phyloP scores from a whole-genome alignment of 495 filamentous ascomycete genomes.

The Aspergillus nidulans region DNA sequence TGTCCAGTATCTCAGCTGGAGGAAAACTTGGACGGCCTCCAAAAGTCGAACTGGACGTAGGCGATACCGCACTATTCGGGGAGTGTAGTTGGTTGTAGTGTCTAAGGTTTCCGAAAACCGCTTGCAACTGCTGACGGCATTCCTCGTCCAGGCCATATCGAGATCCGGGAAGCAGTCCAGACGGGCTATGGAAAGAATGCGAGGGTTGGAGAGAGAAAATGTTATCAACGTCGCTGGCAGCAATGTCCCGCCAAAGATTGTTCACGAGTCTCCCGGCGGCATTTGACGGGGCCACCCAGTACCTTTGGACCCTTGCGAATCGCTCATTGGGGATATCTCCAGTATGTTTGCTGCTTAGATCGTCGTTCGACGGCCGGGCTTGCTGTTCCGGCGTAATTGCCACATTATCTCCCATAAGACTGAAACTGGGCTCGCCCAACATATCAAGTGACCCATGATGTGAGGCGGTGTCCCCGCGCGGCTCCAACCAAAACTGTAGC shows the following conservation, averaged over 20 bases:
- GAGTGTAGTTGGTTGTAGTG: conserved; percentile 21
- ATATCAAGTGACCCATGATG: conserved; percentile 34
- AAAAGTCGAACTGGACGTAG: conserved; percentile 20
- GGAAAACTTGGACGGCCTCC: conserved; percentile 37
- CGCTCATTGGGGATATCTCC: conserved; percentile 43
- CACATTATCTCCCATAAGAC: conserved; percentile 27
- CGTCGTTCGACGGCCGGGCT: conserved; percentile 25
- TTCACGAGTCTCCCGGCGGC: conserved; percentile 45
- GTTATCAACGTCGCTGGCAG: conserved; percentile 39
- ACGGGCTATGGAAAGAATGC: conserved; percentile 18
- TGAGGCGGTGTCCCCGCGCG: conserved; percentile 33
- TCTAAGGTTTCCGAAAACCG: conserved; percentile 29
- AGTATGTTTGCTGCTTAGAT: conserved; percentile 24
- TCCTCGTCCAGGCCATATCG: conserved; percentile 47
- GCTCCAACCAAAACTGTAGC: conserved; percentile 40
- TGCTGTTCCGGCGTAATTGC: conserved; percentile 23
- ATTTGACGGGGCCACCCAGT: conserved; percentile 43
- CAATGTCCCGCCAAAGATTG: conserved; percentile 44
- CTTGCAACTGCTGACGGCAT: conserved; percentile 41
- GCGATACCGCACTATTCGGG: conserved; percentile 23
- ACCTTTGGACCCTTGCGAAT: conserved; percentile 46
- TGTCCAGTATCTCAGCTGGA: conserved; percentile 50
- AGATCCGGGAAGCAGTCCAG: conserved; percentile 31
- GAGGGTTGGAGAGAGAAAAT: conserved; percentile 35
- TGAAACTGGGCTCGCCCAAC: conserved; percentile 27